Evolutionary conservation across 331 rosid genomes (phyloP), one percentile per base, ranked within the genome.

Genomic region (Telfairia occidentalis): DNA sequence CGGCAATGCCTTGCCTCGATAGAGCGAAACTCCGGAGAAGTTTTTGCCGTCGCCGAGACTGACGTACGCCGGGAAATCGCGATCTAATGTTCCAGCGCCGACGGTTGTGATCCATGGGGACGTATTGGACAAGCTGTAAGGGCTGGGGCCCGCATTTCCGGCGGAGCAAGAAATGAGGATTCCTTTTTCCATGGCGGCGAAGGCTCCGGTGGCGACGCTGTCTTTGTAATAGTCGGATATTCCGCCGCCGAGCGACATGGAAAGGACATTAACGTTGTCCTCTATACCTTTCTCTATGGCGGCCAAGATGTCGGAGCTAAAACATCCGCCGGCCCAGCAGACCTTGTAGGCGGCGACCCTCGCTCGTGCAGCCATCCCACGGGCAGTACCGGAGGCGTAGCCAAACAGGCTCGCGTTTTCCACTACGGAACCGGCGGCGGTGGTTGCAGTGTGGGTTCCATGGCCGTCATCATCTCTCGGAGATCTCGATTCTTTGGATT

Each of bases 61-160:
- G 16, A 86, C 87, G 2, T 15, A 80, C 0, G 92, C 90, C 0
- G 92, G 96, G 40, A 92, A 92, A 45, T 89, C 93, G 1, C 97
- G 98, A 82, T 92, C 98, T 8, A 92, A 71, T 16, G 98, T 90
- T 40, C 98, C 96, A 13, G 97, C 98, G 19, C 97, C 98, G 0
- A 92, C 93, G n/a, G 96, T 90, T 1, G 90, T 87, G 58, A 92
- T 82, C 98, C 97, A 92, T 19, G 98, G 97, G 11, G 97, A 92
- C 7, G 74, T 13, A 42, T 92, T 92, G 0, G 85, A 76, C 28
- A 89, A 42, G 58, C 85, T 78, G 29, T 7, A 74, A 0, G 82
- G 0, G 1, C 19, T 34, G 10, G 98, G 98, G 2, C 98, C 97
- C 0, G 66, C 74, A 34, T 92, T 92, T 38, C 98, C 98, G 10